Conservation (phyloP, 225 moss, liverwort and hornwort species). For the Neckera pumila region DNA sequence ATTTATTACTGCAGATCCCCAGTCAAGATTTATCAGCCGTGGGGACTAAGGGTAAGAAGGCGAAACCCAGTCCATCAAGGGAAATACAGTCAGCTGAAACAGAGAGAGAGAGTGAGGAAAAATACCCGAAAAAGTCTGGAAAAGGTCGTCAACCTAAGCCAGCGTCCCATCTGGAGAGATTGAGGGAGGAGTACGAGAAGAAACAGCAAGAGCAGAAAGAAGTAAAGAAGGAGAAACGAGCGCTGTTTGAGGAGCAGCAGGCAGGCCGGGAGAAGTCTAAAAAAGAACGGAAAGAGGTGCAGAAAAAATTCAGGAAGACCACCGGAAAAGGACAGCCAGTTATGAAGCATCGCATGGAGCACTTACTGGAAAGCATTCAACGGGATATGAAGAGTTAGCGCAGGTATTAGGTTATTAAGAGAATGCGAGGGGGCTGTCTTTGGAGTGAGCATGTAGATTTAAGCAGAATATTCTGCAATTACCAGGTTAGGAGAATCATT, state of each 20-base stretch:
- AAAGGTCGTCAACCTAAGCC: constrained; percentile 17
- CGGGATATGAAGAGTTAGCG: constrained; percentile 19
- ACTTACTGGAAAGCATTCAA: constrained; percentile 60
- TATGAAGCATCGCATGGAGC: constrained; percentile 86
- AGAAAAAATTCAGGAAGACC: constrained; percentile 56
- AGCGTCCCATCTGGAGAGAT: constrained; percentile 40
- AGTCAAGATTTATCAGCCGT: background rate
- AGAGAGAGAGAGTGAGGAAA: background rate
- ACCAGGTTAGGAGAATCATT: background rate
- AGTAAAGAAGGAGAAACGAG: constrained; percentile 27
- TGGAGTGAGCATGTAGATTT: background rate
- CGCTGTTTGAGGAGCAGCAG: constrained; percentile 36
- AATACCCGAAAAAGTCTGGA: constrained; percentile 3
- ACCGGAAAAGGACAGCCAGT: constrained; percentile 72
- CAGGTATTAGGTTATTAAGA: background rate
- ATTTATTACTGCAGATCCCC: background rate
- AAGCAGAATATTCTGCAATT: background rate
- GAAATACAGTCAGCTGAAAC: background rate
- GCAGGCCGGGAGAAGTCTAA: constrained; percentile 37
- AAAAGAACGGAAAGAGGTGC: constrained; percentile 48
- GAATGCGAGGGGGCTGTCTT: background rate
- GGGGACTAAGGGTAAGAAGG: background rate
- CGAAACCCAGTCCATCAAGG: background rate
- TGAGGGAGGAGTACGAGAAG: constrained; percentile 38
- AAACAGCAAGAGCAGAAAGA: constrained; percentile 54